These are phyloP conservation scores for Trichoderma gamsii DNA, from an alignment of 495 filamentous ascomycete genomes.

Conservation along the genomic window DNA sequence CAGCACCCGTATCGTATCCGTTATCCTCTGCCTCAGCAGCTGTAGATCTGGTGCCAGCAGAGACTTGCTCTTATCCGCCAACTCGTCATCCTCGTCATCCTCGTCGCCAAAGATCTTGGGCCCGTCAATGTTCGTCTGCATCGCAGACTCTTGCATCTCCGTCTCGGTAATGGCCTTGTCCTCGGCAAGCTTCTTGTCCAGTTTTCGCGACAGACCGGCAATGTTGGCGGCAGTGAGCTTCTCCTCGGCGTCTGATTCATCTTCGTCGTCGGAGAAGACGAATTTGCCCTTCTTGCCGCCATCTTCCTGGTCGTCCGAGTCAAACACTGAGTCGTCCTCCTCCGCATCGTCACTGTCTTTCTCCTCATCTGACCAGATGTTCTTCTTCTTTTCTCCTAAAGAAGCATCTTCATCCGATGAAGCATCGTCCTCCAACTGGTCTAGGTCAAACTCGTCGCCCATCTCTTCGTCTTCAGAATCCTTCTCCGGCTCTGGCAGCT, in stretches of 20 bases:
- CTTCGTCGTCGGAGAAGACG: slow-evolving; percentile 94
- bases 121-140: slow-evolving; percentile 93
- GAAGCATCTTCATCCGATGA: slow-evolving; percentile 34
- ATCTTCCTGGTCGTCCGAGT: slow-evolving; percentile 62
- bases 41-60: slow-evolving; percentile 81
- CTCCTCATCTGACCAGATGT: slow-evolving; percentile 28
- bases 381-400: slow-evolving; percentile 6
- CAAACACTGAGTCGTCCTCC: slow-evolving; percentile 59
- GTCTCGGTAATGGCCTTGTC: slow-evolving; percentile 73
- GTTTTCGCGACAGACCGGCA: slow-evolving; percentile 73
- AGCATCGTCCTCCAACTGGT: slow-evolving; percentile 47
- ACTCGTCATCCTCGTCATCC: slow-evolving; percentile 39
- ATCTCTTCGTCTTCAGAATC: slow-evolving; percentile 47
- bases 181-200: slow-evolving; percentile 63
- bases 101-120: slow-evolving; percentile 66
- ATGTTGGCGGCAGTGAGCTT: slow-evolving; percentile 94
- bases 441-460: slow-evolving; percentile 45
- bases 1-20: slow-evolving; percentile 84
- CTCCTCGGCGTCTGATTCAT: slow-evolving; percentile 82
- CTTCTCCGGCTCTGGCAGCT: slow-evolving; percentile 37
- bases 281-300: slow-evolving; percentile 55
- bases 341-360: slow-evolving; percentile 40
- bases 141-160: slow-evolving; percentile 75
- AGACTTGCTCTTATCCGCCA: slow-evolving; percentile 40
- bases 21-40: slow-evolving; percentile 82